Evolutionary conservation across 768 basidiomycete species (phyloP).

Genomic region (Lyophyllum decastes): DNA sequence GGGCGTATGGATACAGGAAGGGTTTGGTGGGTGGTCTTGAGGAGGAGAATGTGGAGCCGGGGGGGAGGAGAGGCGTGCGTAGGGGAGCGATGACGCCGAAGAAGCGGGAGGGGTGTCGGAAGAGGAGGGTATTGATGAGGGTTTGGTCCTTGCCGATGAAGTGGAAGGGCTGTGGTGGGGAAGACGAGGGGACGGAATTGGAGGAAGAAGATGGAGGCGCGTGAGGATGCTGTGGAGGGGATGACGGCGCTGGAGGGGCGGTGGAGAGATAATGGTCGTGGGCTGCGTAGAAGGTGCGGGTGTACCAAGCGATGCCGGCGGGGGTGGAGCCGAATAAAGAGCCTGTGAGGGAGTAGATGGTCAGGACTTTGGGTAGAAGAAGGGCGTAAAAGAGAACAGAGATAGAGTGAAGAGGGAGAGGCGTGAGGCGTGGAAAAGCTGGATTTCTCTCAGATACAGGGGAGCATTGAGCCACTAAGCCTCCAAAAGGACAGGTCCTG

Average conservation of each 20-base stretch:
- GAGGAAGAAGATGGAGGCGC: slow-evolving; percentile 9
- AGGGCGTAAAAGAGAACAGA: too few species aligned
- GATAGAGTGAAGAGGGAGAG: too few species aligned
- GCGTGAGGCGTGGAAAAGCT: too few species aligned
- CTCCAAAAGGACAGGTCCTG: too few species aligned
- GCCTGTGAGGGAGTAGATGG: slow-evolving; percentile 29
- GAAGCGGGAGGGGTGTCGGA: slow-evolving; percentile 47
- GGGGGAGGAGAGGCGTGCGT: slow-evolving; percentile 8
- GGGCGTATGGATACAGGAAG: neutral
- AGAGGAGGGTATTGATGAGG: slow-evolving; percentile 47
- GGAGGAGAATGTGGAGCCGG: neutral
- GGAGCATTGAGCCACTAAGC: too few species aligned
- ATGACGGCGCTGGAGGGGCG: slow-evolving; percentile 16
- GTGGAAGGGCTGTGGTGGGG: slow-evolving; percentile 9
- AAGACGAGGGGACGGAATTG: neutral
- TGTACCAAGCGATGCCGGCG: slow-evolving; percentile 45
- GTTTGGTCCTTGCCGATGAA: slow-evolving; percentile 64
- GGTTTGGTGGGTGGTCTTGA: neutral
- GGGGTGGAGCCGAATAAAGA: slow-evolving; percentile 60
- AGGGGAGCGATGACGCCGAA: slow-evolving; percentile 33
- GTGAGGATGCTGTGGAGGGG: slow-evolving; percentile 34
- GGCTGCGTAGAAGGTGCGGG: slow-evolving; percentile 45
- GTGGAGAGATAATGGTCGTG: slow-evolving; percentile 51
- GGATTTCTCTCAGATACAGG: too few species aligned
- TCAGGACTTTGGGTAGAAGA: neutral